phyloP scores from a whole-genome alignment of 2,329 filamentous ascomycete species.

The Aspergillus sp. region DNA sequence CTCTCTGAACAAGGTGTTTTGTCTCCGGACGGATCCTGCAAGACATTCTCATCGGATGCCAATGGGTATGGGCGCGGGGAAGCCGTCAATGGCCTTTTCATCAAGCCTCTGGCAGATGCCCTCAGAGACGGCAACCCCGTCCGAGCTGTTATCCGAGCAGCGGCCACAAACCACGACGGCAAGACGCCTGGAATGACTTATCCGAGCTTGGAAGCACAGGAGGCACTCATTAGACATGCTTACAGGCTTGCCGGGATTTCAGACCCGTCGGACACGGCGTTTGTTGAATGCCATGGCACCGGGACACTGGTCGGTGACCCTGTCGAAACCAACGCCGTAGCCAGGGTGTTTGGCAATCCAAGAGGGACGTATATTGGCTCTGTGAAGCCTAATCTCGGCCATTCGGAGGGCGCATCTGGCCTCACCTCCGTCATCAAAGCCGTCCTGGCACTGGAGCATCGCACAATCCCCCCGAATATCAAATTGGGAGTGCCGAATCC shows the following conservation, averaged over 20 bases:
- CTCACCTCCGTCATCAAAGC: constrained; percentile 22
- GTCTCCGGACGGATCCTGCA: background rate
- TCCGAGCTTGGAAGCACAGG: constrained; percentile 20
- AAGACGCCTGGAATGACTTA: constrained; percentile 22
- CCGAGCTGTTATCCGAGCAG: constrained; percentile 38
- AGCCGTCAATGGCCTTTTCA: background rate
- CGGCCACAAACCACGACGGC: constrained; percentile 31
- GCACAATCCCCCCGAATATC: constrained; percentile 5
- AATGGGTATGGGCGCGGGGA: constrained; percentile 13
- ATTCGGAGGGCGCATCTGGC: constrained; percentile 27
- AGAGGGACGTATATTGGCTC: constrained; percentile 23
- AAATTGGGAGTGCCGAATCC: background rate
- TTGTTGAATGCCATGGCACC: constrained; percentile 35
- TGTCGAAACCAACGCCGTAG: constrained; percentile 24
- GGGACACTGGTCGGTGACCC: constrained; percentile 28
- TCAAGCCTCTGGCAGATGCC: constrained; percentile 38
- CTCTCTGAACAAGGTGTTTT: constrained; percentile 3
- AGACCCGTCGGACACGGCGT: constrained; percentile 20
- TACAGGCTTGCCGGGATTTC: constrained; percentile 16
- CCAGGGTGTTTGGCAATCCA: constrained; percentile 15
- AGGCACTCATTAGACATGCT: constrained; percentile 26
- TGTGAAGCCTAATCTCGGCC: constrained; percentile 30
- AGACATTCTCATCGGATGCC: constrained; percentile 6
- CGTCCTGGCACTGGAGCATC: constrained; percentile 14
- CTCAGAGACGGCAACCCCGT: constrained; percentile 49